These are phyloP conservation scores for Mycena haematopus DNA, from an alignment of 768 basidiomycete genomes.

Conservation along the genomic window DNA sequence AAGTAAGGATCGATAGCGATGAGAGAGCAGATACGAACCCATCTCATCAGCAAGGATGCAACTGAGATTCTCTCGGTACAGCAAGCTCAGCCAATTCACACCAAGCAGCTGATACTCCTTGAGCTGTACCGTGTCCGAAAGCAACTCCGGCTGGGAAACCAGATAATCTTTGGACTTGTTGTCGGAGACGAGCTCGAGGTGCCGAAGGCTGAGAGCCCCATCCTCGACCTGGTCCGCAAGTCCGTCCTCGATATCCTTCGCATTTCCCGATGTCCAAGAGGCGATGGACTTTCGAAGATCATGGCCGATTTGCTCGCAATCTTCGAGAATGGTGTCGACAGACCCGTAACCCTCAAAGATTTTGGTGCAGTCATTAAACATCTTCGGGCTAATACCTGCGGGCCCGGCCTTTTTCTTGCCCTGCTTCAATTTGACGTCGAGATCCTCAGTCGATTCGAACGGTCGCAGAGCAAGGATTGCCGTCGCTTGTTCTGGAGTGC, in stretches of 20 bases:
- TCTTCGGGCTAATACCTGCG: conserved; percentile 82
- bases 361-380: conserved; percentile 89
- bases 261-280: conserved; percentile 65
- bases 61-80: conserved; percentile 81
- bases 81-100: conserved; percentile 94
- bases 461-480: conserved; percentile 82
- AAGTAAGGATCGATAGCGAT: conserved; percentile 16
- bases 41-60: conserved; percentile 99
- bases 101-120: conserved; percentile 98
- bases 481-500: conserved; percentile 80
- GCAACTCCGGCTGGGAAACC: conserved; percentile 70
- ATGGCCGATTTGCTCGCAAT: conserved; percentile 87
- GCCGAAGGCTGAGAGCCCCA: conserved; percentile 64
- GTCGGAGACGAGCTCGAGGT: conserved; percentile 49
- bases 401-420: conserved; percentile 88
- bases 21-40: conserved; percentile 67
- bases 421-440: conserved; percentile 77
- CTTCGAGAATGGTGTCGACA: conserved; percentile 87
- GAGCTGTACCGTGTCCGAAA: conserved; percentile 72
- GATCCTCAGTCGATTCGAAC: conserved; percentile 76
- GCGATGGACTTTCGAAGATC: conserved; percentile 76
- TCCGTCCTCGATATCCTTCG: conserved; percentile 44
- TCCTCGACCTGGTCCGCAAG: conserved; percentile 54
- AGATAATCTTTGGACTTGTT: conserved; percentile 69
- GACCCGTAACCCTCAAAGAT: conserved; percentile 86